These are phyloP conservation scores for Yamadazyma blattariae DNA, from an alignment of 1,139 yeast genomes.

Conservation along the genomic window DNA sequence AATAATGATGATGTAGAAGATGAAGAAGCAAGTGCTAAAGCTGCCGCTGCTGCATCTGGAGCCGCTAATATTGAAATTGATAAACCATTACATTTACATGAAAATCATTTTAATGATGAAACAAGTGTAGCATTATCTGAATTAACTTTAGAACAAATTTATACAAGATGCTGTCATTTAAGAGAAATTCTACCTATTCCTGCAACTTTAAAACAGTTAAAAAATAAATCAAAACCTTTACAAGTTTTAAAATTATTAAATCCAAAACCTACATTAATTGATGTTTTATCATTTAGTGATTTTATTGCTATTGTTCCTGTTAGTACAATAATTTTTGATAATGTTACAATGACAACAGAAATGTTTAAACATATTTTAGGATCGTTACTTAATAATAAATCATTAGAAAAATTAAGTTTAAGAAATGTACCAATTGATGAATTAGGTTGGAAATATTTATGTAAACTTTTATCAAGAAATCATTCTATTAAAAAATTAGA, in stretches of 20 bases:
- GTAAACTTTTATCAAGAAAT: slow-evolving; percentile 66
- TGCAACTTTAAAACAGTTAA: slow-evolving; percentile 81
- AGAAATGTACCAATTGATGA: slow-evolving; percentile 75
- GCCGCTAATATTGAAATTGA: slow-evolving; percentile 25
- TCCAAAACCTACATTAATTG: slow-evolving; percentile 89
- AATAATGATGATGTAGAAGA: slow-evolving; percentile 10
- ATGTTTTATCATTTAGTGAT: slow-evolving; percentile 83
- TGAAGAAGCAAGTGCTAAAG: slow-evolving; percentile 19
- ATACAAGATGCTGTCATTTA: slow-evolving; percentile 89
- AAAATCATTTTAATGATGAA: slow-evolving; percentile 51
- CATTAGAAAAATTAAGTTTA: slow-evolving; percentile 68
- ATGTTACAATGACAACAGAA: slow-evolving; percentile 73
- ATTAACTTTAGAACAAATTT: slow-evolving; percentile 65
- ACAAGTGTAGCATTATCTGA: slow-evolving; percentile 14
- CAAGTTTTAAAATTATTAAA: slow-evolving; percentile 76
- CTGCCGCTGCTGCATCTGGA: slow-evolving; percentile 13
- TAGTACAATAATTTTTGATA: slow-evolving; percentile 75
- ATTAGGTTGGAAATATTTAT: slow-evolving; percentile 70
- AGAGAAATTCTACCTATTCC: slow-evolving; percentile 92
- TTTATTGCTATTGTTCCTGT: slow-evolving; percentile 84
- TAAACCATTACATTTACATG: slow-evolving; percentile 69
- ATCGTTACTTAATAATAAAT: slow-evolving; percentile 55
- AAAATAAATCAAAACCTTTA: slow-evolving; percentile 70
- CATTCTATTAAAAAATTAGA: slow-evolving; percentile 64
- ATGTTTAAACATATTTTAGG: slow-evolving; percentile 72